phyloP scores from a whole-genome alignment of 495 filamentous ascomycete genomes.

The Cairneyella variabilis region DNA sequence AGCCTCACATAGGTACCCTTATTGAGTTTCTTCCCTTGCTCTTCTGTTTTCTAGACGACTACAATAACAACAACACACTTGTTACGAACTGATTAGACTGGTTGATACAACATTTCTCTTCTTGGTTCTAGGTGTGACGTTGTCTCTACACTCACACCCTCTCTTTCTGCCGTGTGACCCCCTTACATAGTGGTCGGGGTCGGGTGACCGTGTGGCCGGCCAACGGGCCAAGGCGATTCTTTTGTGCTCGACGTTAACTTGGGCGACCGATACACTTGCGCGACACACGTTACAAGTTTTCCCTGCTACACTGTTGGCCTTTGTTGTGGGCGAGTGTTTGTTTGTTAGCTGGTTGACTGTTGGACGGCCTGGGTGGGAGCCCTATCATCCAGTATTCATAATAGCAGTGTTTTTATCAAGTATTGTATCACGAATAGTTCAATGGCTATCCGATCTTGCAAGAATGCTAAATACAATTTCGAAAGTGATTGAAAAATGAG shows the following conservation, averaged over 20 bases:
- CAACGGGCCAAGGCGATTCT: neutral
- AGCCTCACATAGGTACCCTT: neutral
- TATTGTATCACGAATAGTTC: too few relatives aligned
- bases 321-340: neutral
- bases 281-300: neutral
- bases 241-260: neutral
- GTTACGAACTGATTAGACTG: neutral
- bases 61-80: neutral
- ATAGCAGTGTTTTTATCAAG: neutral
- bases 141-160: neutral
- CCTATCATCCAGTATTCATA: neutral
- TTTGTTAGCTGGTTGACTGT: neutral
- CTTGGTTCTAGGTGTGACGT: neutral
- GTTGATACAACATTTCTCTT: neutral
- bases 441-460: neutral
- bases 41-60: neutral
- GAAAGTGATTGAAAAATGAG: neutral
- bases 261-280: neutral
- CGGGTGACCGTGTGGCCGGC: neutral
- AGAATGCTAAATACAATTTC: neutral
- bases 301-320: neutral
- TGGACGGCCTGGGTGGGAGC: neutral
- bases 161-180: neutral
- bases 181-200: neutral
- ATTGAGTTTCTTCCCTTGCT: neutral